These are phyloP conservation scores for Verticillium zaregamsianum DNA, from an alignment of 2,329 filamentous ascomycete species.

Conservation along the genomic window DNA sequence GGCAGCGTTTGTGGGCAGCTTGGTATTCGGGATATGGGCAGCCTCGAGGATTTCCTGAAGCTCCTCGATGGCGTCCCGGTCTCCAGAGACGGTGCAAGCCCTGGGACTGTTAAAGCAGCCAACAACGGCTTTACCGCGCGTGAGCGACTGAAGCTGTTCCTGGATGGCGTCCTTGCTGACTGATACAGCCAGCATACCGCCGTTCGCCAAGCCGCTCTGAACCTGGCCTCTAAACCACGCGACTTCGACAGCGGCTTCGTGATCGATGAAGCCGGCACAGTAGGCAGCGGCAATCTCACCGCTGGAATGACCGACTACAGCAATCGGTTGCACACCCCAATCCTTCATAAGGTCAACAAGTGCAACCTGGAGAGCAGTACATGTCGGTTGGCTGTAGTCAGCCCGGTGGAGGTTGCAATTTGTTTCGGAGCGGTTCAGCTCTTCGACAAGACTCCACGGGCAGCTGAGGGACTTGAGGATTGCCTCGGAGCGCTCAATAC, in stretches of 20 bases:
- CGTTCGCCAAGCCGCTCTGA: not conserved
- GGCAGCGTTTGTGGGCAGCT: conserved; percentile 43
- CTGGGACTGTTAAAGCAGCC: conserved; percentile 22
- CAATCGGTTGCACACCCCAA: conserved; percentile 21
- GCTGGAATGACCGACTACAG: conserved; percentile 31
- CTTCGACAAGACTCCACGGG: no score
- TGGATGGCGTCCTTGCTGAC: conserved; percentile 24
- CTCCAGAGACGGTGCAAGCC: conserved; percentile 22
- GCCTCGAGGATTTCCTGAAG: conserved; percentile 22
- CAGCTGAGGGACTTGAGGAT: no score
- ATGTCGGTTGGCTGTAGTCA: conserved; percentile 52
- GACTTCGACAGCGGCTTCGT: conserved; percentile 23
- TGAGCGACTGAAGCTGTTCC: conserved; percentile 17
- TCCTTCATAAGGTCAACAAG: conserved; percentile 29
- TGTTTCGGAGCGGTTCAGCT: no score
- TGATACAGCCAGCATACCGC: conserved; percentile 33
- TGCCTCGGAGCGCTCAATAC: no score
- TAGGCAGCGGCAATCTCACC: conserved; percentile 38
- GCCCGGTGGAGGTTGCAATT: no score
- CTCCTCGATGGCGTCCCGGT: conserved; percentile 15
- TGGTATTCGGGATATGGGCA: conserved; percentile 36
- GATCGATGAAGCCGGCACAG: conserved; percentile 21
- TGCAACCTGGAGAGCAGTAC: conserved; percentile 49
- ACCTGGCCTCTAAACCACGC: conserved; percentile 29
- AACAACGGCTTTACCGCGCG: no score